Evolutionary conservation across 371 early-diverging fungal species (phyloP), one percentile per base, ranked within the genome.

Genomic region (Mucor sp.): DNA sequence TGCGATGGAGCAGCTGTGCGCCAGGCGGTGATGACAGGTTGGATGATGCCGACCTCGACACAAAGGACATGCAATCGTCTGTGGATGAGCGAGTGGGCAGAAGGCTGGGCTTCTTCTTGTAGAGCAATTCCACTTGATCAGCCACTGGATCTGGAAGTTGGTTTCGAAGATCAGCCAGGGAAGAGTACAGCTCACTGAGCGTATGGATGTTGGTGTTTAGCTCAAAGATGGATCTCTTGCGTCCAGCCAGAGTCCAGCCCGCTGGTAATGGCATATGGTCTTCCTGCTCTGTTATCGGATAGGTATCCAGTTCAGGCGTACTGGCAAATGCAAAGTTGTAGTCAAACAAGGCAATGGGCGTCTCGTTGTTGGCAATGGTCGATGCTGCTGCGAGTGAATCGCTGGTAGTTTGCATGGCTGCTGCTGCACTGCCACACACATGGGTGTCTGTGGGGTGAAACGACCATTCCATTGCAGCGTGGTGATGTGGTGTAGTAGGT

Each of bases 151-250:
- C 53, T 21, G 77, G 70, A 9, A 77, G 53, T 30, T 77, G 74
- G 11, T 72, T 65, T 28, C 68, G 68, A 35, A 77, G 61, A 17
- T 74, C 71, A 9, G 67, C 58, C 8, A 77, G 56, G 9, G 74
- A 67, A 4, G 67, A 56, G 50, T 71, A 77, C 8, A 77, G 62
- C 30, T 77, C 69, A 2, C 77, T 71, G 3, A 77, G 62, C n/a
- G 77, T 77, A n/a, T 72, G 71, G 32, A 77, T 77, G 57, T 77
- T 77, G 1, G 77, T 77, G 15, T 74, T 74, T 1, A 77, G 27
- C 63, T 77, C 72, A 55, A 77, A 64, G 0, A 71, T 61, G 23
- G 77, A 77, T 43, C 68, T 55, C 30, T 63, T 75, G n/a, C 69
- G 43, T 11, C 66, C 71, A 4, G 50, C 44, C 0, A 69, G 33